Conservation (phyloP, 2,329 filamentous ascomycete species). For the Stachybotrys echinatus region DNA sequence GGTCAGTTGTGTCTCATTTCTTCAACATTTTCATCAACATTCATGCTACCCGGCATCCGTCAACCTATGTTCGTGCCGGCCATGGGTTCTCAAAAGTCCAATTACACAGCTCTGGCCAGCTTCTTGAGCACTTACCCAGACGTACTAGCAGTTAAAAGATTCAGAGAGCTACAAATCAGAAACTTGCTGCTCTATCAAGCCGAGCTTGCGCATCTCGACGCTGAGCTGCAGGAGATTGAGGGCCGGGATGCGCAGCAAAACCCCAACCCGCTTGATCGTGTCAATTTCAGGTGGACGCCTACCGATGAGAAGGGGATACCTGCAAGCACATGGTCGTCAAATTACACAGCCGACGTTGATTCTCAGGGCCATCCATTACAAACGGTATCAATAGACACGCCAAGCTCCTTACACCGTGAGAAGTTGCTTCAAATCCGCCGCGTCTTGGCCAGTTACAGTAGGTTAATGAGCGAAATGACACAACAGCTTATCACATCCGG, state of each 20-base stretch:
- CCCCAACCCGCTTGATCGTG: not conserved
- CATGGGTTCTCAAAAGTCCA: not conserved
- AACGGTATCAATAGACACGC: not conserved
- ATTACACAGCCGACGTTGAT: not conserved
- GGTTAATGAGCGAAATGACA: not conserved
- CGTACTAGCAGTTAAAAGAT: not conserved
- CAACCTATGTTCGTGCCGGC: no score
- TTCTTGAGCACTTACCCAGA: not conserved
- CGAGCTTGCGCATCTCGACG: not conserved
- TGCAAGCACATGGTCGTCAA: not conserved
- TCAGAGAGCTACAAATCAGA: not conserved
- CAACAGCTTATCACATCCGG: not conserved
- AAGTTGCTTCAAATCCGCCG: not conserved
- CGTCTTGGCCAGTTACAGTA: not conserved
- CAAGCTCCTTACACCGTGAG: not conserved
- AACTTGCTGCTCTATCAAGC: not conserved
- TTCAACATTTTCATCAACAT: no score
- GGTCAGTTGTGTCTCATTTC: no score
- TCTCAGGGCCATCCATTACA: not conserved
- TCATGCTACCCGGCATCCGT: no score
- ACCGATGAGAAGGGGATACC: not conserved
- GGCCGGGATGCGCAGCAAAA: not conserved
- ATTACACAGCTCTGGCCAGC: not conserved
- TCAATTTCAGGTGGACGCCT: not conserved
- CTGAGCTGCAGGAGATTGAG: not conserved